A percentile compares a stretch with the other conserved stretches of the same genome.
Evolutionary conservation across 2,329 filamentous ascomycete genomes (phyloP).

Genomic region (Pseudocercospora eumusae): DNA sequence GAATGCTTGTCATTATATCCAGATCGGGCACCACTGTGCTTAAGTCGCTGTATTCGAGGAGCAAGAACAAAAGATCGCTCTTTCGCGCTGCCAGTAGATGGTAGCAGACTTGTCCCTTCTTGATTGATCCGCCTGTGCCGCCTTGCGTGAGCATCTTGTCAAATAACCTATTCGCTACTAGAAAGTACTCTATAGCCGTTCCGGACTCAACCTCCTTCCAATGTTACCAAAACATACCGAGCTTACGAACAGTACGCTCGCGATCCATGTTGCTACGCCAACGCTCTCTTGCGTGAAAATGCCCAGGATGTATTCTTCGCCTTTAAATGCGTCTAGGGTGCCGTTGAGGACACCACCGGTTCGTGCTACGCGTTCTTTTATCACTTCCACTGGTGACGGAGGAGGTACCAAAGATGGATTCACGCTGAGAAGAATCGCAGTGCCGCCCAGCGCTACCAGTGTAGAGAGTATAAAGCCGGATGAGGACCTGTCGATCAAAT

Average conservation of each 20-base stretch:
- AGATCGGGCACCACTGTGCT: no score
- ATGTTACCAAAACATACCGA: conserved; percentile 96
- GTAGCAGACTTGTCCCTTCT: no score
- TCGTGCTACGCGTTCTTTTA: conserved; percentile 27
- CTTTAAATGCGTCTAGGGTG: conserved; percentile 19
- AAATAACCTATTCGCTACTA: background rate
- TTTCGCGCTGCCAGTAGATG: no score
- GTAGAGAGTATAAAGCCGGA: conserved; percentile 80
- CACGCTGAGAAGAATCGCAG: conserved; percentile 70
- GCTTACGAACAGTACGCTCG: conserved; percentile 92
- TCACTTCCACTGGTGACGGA: conserved; percentile 53
- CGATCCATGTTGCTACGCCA: conserved; percentile 80
- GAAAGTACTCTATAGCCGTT: conserved; percentile 42
- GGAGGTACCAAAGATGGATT: conserved; percentile 76
- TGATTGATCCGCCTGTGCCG: no score
- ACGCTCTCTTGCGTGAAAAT: conserved; percentile 64
- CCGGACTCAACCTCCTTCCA: conserved; percentile 65
- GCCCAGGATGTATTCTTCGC: conserved; percentile 43
- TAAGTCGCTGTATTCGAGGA: no score
- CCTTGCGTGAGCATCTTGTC: background rate
- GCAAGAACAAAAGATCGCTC: no score
- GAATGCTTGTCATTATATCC: no score
- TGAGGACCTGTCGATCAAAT: conserved; percentile 86
- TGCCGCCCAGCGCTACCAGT: conserved; percentile 71
- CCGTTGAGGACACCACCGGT: conserved; percentile 27